Evolutionary conservation across 2,329 filamentous ascomycete species (phyloP).

Genomic region (Colletotrichum neosansevieriae): DNA sequence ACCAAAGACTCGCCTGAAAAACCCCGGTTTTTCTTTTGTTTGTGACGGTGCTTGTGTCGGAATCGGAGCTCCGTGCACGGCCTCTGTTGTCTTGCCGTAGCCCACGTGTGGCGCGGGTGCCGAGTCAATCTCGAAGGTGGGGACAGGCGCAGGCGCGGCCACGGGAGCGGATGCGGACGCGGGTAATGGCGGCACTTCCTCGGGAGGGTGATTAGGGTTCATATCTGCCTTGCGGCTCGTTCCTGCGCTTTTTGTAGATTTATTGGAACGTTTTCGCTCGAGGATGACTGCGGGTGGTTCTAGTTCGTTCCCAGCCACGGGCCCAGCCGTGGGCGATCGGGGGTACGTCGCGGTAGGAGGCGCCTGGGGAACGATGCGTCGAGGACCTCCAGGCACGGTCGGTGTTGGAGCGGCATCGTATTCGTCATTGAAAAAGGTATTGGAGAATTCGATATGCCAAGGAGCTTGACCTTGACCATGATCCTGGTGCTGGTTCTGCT

Average conservation of each 20-base stretch:
- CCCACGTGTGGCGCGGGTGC: conserved; percentile 70
- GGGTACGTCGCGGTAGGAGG: conserved; percentile 39
- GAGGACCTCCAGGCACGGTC: conserved; percentile 83
- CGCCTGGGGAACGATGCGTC: conserved; percentile 52
- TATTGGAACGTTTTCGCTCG: conserved; percentile 29
- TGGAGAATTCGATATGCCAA: conserved; percentile 64
- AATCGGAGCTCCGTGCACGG: conserved; percentile 61
- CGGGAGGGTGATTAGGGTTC: conserved; percentile 10
- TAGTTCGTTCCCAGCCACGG: conserved; percentile 23
- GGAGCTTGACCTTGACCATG: conserved; percentile 45
- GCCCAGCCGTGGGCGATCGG: conserved; percentile 11
- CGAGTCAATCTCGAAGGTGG: conserved; percentile 59
- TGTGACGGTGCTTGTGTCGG: conserved; percentile 62
- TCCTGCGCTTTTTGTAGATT: conserved; percentile 31
- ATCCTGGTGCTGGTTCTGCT: conserved; percentile 42
- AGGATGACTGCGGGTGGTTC: conserved; percentile 27
- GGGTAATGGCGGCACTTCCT: conserved; percentile 15
- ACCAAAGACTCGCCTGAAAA: conserved; percentile 92
- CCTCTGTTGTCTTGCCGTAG: conserved; percentile 69
- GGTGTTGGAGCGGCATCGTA: conserved; percentile 89
- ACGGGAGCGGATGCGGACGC: conserved; percentile 51
- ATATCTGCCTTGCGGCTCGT: conserved; percentile 28
- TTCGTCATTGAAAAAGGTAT: conserved; percentile 64
- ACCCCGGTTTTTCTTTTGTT: conserved; percentile 81
- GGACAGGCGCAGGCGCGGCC: conserved; percentile 51